Conservation (phyloP, 306 rosid species). For the Lathyrus oleraceus region DNA sequence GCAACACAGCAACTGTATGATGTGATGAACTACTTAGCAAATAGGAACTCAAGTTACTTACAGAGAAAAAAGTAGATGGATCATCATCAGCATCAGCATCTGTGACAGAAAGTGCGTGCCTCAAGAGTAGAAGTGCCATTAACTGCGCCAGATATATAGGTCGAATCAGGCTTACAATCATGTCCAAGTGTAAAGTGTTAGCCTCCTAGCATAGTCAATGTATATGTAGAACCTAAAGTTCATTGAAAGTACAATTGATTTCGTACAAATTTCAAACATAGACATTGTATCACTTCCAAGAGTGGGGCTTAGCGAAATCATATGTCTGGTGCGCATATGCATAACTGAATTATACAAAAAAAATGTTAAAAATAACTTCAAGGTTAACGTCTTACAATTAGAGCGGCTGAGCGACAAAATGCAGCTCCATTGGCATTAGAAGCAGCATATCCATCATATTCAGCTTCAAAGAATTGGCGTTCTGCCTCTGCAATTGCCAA, state of each 20-base stretch:
- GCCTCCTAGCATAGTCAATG: background rate
- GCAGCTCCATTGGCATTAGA: constrained; percentile 90
- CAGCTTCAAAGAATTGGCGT: constrained; percentile 82
- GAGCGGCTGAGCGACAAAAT: constrained; percentile 90
- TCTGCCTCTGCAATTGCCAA: constrained; percentile 96
- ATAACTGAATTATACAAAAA: background rate
- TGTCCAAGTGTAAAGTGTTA: background rate
- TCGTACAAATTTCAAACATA: background rate
- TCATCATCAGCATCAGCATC: constrained; percentile 67
- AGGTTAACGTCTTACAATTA: constrained; percentile 62
- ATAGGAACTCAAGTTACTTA: constrained; percentile 38
- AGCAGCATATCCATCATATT: constrained; percentile 87
- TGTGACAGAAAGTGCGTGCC: constrained; percentile 76
- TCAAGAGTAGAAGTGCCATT: constrained; percentile 84
- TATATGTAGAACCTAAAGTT: background rate
- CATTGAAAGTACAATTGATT: constrained; percentile 15
- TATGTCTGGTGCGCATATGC: background rate
- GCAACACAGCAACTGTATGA: background rate
- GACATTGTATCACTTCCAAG: background rate
- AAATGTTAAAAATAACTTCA: background rate
- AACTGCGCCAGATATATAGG: constrained; percentile 52
- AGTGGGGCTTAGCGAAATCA: background rate
- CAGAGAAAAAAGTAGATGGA: constrained; percentile 75
- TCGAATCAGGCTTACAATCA: constrained; percentile 23
- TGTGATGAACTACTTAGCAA: background rate